A percentile compares a stretch with the other conserved stretches of the same genome.
phyloP scores from a whole-genome alignment of 192 early-diverging fungal species.

The Backusella sp. region DNA sequence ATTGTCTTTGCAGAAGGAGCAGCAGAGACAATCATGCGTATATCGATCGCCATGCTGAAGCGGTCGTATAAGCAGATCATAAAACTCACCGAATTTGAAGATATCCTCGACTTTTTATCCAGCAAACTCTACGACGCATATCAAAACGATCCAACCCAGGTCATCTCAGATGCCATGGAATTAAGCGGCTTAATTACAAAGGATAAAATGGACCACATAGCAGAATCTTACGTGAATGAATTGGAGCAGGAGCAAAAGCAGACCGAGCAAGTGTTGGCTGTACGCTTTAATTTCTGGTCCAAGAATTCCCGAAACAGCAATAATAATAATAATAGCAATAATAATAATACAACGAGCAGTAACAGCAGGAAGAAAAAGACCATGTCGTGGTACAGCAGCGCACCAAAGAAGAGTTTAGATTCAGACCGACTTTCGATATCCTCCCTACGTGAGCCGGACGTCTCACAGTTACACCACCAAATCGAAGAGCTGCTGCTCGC shows the following conservation, averaged over 20 bases:
- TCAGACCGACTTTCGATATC: background rate
- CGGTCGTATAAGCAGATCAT: constrained; percentile 65
- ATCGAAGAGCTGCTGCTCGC: constrained; percentile 59
- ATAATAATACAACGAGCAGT: background rate
- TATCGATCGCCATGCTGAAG: constrained; percentile 85
- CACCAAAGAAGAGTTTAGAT: constrained; percentile 3
- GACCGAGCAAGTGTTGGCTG: constrained; percentile 43
- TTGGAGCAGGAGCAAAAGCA: constrained; percentile 49
- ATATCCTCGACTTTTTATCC: constrained; percentile 74
- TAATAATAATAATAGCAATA: background rate
- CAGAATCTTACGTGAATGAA: constrained; percentile 50
- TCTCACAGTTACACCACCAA: constrained; percentile 52
- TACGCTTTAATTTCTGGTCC: constrained; percentile 43
- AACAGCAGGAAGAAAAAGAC: constrained; percentile 10
- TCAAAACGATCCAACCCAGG: constrained; percentile 49
- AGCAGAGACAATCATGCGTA: constrained; percentile 83
- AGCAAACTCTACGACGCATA: constrained; percentile 79
- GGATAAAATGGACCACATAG: constrained; percentile 68
- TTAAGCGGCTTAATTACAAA: constrained; percentile 68
- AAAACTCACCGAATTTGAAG: constrained; percentile 73
- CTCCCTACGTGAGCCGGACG: constrained; percentile 1
- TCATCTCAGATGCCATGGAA: constrained; percentile 79
- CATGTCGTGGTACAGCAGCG: constrained; percentile 16
- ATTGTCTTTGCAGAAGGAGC: constrained; percentile 88
- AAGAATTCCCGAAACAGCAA: background rate